Base-by-base conservation (phyloP, 352 stramenopile genomes). In the Phytopythium ostracodes region DNA sequence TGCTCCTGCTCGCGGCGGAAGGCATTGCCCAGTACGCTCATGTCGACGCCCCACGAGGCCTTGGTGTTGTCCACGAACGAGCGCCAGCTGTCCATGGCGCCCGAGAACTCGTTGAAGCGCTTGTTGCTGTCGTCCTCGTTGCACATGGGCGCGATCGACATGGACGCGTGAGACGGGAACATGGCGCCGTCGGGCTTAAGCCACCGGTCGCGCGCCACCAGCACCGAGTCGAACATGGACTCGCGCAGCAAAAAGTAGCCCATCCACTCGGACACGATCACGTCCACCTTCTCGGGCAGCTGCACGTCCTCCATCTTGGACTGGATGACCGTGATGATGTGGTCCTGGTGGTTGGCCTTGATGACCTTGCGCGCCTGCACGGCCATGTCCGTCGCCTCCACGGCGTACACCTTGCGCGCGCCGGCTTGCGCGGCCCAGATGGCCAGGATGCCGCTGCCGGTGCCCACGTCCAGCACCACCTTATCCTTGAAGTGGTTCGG, bases 211-310 rank as follows among this genome's bases (percentile, higher is more conserved):
- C 98, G 82, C 7, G 96, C 98, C 25, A 96, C 77, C 29, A 99
- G 87, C 38, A 99, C 88, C 61, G 91, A 98, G 83, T 99, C 97
- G 43, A 99, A 89, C 98, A 99, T 99, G 57, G 87, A 98, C 79
- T 99, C 98, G 50, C 98, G 89, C 51, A 99, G 76, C 22, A 99
- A 77, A 60, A 99, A 99, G 81, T 99, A 99, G 60, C 87, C 87
- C 98, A 99, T 99, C 95, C 96, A 99, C 81, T 99, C 97, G 15
- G 94, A 99, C 60, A 99, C 97, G 59, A 99, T 99, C 62, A 99
- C 98, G 74, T 99, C 98, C 33, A 99, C 98, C 67, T 98, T 96
- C 71, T 99, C 94, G 0, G 97, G 96, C 2, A 99, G 81, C 63
- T 98, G 71, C 22, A 99, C 88, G 58, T 99, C 96, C 76, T 99